Conservation (phyloP, 768 basidiomycete species). For the Lactarius deliciosus region DNA sequence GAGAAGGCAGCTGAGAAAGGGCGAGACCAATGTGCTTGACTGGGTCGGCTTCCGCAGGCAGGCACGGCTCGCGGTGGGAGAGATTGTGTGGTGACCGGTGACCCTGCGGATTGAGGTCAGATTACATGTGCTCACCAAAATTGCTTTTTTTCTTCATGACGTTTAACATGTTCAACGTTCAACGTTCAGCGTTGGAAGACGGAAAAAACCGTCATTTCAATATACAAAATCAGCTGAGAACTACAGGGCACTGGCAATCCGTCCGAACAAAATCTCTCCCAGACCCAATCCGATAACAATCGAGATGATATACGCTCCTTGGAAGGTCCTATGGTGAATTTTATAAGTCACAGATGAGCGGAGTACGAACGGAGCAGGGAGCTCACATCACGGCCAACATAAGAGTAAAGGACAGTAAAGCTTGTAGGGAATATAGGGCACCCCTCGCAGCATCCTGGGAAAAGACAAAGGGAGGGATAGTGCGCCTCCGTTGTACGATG, state of each 20-base stretch:
- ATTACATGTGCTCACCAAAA: too few species aligned
- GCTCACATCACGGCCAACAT: conserved; percentile 84
- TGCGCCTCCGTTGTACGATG: conserved; percentile 35
- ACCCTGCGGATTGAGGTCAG: too few species aligned
- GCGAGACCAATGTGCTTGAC: too few species aligned
- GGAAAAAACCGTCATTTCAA: too few species aligned
- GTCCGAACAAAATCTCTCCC: conserved; percentile 73
- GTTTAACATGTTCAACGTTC: too few species aligned
- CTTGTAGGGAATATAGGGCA: conserved; percentile 58
- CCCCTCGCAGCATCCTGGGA: conserved; percentile 73
- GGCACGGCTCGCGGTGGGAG: too few species aligned
- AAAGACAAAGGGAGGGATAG: conserved; percentile 61
- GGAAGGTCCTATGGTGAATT: conserved; percentile 66
- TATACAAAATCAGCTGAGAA: background rate
- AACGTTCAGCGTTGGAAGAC: too few species aligned
- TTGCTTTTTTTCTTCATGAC: too few species aligned
- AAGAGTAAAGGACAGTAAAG: conserved; percentile 61
- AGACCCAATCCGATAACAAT: conserved; percentile 68
- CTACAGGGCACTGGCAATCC: conserved; percentile 39
- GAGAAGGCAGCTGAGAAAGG: too few species aligned
- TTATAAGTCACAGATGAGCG: conserved; percentile 22
- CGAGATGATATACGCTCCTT: conserved; percentile 72
- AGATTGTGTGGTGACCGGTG: too few species aligned
- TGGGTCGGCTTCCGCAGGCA: too few species aligned
- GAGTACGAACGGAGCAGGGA: conserved; percentile 22